Evolutionary conservation across 2,329 filamentous ascomycete genomes (phyloP).

Genomic region (Ceratocystis lukuohia): DNA sequence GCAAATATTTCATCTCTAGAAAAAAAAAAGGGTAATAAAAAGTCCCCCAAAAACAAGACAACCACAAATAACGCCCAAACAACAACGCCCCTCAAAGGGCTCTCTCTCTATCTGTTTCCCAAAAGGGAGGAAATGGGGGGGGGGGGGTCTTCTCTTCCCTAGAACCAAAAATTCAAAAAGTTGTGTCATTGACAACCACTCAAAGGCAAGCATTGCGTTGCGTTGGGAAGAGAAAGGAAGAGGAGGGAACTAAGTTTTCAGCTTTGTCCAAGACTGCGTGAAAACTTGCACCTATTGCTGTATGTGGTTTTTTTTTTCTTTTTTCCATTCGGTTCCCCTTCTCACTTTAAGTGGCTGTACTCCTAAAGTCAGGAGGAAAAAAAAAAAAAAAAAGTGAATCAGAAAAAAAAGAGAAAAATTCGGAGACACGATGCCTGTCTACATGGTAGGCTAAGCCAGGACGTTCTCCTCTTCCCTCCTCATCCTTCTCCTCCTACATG

Average conservation of each 20-base stretch:
- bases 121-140: background rate
- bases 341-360: too few relatives aligned
- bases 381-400: background rate
- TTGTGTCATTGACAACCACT: too few relatives aligned
- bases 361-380: background rate
- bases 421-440: background rate
- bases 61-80: background rate
- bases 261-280: too few relatives aligned
- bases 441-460: background rate
- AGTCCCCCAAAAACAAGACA: background rate
- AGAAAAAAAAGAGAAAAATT: slow-evolving; percentile 8
- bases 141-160: too few relatives aligned
- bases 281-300: too few relatives aligned
- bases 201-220: too few relatives aligned
- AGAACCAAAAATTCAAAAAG: too few relatives aligned
- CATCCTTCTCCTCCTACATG: background rate
- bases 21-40: background rate
- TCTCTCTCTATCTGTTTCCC: background rate
- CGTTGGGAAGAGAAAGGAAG: background rate
- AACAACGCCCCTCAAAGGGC: background rate
- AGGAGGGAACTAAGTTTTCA: background rate
- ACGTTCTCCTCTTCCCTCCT: background rate
- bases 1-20: background rate
- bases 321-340: too few relatives aligned
- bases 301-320: too few relatives aligned